Evolutionary conservation across 2,329 filamentous ascomycete species (phyloP).

Genomic region (Tympanopsis confertula): DNA sequence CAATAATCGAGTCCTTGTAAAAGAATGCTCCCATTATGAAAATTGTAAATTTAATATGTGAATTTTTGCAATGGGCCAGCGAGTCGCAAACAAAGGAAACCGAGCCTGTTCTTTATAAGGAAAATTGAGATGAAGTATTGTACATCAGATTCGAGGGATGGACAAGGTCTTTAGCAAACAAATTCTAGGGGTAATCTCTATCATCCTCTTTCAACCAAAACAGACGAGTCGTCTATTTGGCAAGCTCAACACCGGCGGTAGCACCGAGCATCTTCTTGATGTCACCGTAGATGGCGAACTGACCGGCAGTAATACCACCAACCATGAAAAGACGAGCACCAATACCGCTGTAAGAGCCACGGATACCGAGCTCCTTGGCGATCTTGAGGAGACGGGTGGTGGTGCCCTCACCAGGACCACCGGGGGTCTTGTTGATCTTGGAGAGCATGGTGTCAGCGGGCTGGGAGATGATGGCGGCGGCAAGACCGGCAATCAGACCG

Average conservation of each 20-base stretch:
- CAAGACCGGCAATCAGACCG: conserved; percentile 67
- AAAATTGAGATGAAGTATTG: too few species aligned
- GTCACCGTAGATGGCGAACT: conserved; percentile 65
- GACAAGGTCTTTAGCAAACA: too few species aligned
- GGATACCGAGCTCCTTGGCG: conserved; percentile 59
- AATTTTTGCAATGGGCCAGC: too few species aligned
- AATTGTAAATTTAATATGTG: too few species aligned
- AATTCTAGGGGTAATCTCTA: too few species aligned
- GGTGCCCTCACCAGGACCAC: conserved; percentile 62
- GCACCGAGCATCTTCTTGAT: conserved; percentile 38
- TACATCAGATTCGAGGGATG: too few species aligned
- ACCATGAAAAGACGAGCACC: conserved; percentile 66
- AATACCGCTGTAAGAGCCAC: conserved; percentile 59
- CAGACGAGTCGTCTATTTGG: too few species aligned
- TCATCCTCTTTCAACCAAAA: too few species aligned
- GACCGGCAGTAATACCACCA: conserved; percentile 56
- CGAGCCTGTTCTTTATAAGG: too few species aligned
- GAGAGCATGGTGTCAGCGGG: conserved; percentile 71
- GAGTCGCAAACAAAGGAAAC: too few species aligned
- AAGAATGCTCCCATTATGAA: too few species aligned
- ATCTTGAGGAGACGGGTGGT: conserved; percentile 64
- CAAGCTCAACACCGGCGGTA: conserved; percentile 49
- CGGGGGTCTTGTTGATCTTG: conserved; percentile 75
- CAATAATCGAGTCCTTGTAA: too few species aligned
- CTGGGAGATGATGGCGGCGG: conserved; percentile 64